phyloP scores from a whole-genome alignment of 2,329 filamentous ascomycete species.

The Cercospora sp. region DNA sequence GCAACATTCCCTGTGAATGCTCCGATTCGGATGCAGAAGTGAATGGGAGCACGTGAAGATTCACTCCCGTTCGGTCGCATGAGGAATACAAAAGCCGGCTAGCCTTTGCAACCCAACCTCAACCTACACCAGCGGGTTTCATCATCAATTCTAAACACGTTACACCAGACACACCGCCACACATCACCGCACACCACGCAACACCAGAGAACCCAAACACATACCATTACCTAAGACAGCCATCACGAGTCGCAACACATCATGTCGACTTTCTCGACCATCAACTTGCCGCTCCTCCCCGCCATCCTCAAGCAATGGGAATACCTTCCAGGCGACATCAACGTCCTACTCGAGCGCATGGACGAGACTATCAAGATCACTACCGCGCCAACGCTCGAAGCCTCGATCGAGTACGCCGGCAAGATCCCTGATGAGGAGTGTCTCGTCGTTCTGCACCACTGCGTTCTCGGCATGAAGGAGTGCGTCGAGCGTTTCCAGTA shows the following conservation, averaged over 20 bases:
- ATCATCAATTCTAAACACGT: neutral
- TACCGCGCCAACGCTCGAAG: neutral
- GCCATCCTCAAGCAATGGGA: neutral
- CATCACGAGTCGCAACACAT: neutral
- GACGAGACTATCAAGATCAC: neutral
- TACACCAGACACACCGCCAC: neutral
- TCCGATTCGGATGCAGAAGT: neutral
- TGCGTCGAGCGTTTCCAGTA: neutral
- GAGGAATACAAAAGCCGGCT: neutral
- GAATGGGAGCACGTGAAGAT: neutral
- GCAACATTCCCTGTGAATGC: neutral
- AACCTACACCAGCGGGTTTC: neutral
- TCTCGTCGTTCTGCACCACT: neutral
- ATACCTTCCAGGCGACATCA: neutral
- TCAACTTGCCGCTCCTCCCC: neutral
- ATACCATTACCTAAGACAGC: neutral
- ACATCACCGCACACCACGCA: neutral
- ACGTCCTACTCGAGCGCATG: conserved; percentile 2
- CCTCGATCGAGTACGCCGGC: neutral
- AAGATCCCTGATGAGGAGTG: neutral
- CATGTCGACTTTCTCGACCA: neutral
- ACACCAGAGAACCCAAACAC: neutral
- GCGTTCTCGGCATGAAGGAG: neutral
- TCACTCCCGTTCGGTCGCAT: neutral
- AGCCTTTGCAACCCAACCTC: neutral